Conservation (phyloP, 2,329 filamentous ascomycete species). For the Shiraia sp. region DNA sequence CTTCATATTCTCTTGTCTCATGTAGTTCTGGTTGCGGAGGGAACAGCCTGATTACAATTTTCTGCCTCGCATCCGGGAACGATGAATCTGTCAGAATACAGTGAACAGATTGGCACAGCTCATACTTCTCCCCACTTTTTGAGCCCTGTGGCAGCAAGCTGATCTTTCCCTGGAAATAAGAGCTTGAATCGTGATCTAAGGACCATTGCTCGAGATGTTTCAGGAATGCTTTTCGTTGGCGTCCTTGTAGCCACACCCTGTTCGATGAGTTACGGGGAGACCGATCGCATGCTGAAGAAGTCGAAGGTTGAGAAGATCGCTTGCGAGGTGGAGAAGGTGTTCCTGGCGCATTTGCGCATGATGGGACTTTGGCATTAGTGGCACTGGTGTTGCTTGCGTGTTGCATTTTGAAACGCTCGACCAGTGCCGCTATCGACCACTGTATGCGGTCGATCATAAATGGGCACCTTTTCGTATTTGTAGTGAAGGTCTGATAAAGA, state of each 20-base stretch:
- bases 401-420: slow-evolving; percentile 12
- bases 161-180: slow-evolving; percentile 34
- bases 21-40: slow-evolving; percentile 11
- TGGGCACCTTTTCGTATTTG: background rate
- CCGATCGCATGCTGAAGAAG: slow-evolving; percentile 6
- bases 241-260: slow-evolving; percentile 18
- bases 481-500: background rate
- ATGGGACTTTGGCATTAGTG: background rate
- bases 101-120: slow-evolving; percentile 30
- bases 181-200: slow-evolving; percentile 31
- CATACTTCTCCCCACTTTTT: slow-evolving; percentile 9
- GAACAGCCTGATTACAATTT: slow-evolving; percentile 32
- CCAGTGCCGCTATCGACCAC: slow-evolving; percentile 1
- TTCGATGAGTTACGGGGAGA: slow-evolving; percentile 19
- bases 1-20: background rate
- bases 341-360: slow-evolving; percentile 5
- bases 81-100: slow-evolving; percentile 27
- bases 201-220: slow-evolving; percentile 32
- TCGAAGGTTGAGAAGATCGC: background rate
- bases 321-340: slow-evolving; percentile 4
- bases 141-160: slow-evolving; percentile 16
- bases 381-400: slow-evolving; percentile 6
- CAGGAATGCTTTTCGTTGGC: slow-evolving; percentile 24
- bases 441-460: slow-evolving; percentile 1
- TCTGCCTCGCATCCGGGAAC: slow-evolving; percentile 18